Conservation (phyloP, 148 eudicot genomes). For the Fagopyrum esculentum region DNA sequence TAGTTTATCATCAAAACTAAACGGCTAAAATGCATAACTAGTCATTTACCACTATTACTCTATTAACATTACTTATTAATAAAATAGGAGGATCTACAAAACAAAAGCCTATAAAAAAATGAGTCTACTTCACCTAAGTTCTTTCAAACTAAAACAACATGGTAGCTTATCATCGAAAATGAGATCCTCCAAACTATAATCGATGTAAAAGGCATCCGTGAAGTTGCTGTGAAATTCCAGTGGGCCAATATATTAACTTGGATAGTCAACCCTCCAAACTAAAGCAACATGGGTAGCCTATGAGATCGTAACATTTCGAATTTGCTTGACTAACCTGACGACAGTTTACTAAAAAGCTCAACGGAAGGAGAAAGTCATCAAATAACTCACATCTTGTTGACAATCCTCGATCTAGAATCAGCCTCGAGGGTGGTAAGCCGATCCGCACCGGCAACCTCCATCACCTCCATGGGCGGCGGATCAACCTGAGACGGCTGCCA, state of each 20-base stretch:
- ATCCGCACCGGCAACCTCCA: conserved; percentile 6
- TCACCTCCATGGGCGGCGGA: not conserved
- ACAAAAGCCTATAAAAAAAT: too few species aligned
- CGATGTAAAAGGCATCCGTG: not conserved
- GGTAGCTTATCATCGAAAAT: too few species aligned
- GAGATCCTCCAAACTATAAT: not conserved
- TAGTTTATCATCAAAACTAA: not conserved
- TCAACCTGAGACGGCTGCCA: conserved; percentile 10
- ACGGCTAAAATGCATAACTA: too few species aligned
- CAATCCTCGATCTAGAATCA: conserved; percentile 12
- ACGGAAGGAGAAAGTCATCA: not conserved
- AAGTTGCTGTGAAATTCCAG: too few species aligned
- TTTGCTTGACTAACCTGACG: not conserved
- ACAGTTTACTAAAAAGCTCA: not conserved
- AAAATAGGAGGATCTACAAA: too few species aligned
- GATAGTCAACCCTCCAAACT: not conserved
- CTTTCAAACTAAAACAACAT: too few species aligned
- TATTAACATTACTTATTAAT: too few species aligned
- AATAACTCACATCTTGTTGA: conserved; percentile 13
- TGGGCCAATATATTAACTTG: too few species aligned
- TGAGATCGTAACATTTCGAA: not conserved
- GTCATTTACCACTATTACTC: too few species aligned
- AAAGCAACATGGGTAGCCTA: not conserved
- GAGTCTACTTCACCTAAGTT: too few species aligned
- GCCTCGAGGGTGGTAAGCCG: conserved; percentile 1